Percentiles rank a stretch among this genome's conserved stretches.
phyloP scores from a whole-genome alignment of 192 early-diverging fungal genomes.

The Entophlyctis helioformis region DNA sequence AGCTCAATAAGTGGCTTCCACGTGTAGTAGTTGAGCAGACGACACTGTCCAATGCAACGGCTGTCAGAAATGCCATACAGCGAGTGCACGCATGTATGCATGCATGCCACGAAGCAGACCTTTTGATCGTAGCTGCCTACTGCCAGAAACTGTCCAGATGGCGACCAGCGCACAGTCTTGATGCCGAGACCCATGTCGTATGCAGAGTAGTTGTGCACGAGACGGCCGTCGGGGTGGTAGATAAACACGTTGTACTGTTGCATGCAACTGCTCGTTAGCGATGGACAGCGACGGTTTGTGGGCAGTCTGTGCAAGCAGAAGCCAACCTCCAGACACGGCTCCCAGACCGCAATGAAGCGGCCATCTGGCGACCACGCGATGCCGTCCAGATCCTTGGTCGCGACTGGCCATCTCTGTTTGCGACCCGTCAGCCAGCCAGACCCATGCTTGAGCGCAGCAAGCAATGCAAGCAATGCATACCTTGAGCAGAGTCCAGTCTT shows the following conservation, averaged over 20 bases:
- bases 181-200: constrained; percentile 61
- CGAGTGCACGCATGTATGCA: no score
- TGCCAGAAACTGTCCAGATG: constrained; percentile 61
- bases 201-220: constrained; percentile 27
- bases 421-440: not conserved
- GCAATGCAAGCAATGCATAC: constrained; percentile 23
- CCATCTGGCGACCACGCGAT: constrained; percentile 82
- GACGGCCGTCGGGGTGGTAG: constrained; percentile 56
- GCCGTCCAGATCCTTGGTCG: constrained; percentile 62
- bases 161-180: constrained; percentile 63
- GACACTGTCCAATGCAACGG: no score
- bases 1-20: constrained; percentile 60
- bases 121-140: constrained; percentile 80
- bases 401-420: constrained; percentile 57
- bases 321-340: constrained; percentile 52
- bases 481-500: constrained; percentile 51
- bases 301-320: not conserved
- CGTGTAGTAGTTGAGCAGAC: constrained; percentile 56
- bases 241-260: constrained; percentile 62
- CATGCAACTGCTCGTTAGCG: no score
- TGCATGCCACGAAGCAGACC: constrained; percentile 17
- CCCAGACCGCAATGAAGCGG: constrained; percentile 62
- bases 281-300: no score
- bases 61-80: no score
- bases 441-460: not conserved